A percentile compares a stretch with the other conserved stretches of the same genome.
Evolutionary conservation across 2,329 filamentous ascomycete genomes (phyloP).

Genomic region (Epichloe aotearoae): DNA sequence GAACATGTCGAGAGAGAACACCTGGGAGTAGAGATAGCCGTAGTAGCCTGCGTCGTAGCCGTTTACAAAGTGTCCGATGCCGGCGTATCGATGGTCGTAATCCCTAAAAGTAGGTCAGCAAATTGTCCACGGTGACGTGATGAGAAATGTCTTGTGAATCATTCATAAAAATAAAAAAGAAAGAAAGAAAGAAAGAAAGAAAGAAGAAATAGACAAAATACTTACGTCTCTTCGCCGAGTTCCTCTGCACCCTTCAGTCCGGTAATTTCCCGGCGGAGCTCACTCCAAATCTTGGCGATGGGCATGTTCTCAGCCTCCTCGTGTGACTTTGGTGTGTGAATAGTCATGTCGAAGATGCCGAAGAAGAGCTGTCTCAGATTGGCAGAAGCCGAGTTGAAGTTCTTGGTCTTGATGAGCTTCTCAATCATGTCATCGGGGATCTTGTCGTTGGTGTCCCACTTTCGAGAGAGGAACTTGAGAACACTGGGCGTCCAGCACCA

Average conservation of each 20-base stretch:
- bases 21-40: constrained; percentile 59
- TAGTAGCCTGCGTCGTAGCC: constrained; percentile 83
- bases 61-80: constrained; percentile 70
- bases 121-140: not conserved
- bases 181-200: too few species aligned
- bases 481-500: constrained; percentile 61
- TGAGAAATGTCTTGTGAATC: too few species aligned
- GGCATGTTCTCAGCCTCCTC: constrained; percentile 54
- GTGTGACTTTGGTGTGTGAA: constrained; percentile 59
- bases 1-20: constrained; percentile 82
- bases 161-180: not conserved
- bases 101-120: constrained; percentile 28
- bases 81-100: constrained; percentile 69
- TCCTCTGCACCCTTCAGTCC: constrained; percentile 64
- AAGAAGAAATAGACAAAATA: constrained; percentile 5
- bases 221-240: constrained; percentile 42
- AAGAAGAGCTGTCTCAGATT: constrained; percentile 70
- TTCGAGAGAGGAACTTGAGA: constrained; percentile 53
- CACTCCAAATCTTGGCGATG: constrained; percentile 56
- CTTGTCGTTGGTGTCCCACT: constrained; percentile 56
- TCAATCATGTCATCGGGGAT: constrained; percentile 65
- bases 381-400: constrained; percentile 68
- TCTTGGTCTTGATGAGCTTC: constrained; percentile 63
- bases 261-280: constrained; percentile 55
- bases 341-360: constrained; percentile 72